These are phyloP conservation scores for Klebsormidium nitens DNA, from an alignment of 139 green algal genomes.

Conservation along the genomic window DNA sequence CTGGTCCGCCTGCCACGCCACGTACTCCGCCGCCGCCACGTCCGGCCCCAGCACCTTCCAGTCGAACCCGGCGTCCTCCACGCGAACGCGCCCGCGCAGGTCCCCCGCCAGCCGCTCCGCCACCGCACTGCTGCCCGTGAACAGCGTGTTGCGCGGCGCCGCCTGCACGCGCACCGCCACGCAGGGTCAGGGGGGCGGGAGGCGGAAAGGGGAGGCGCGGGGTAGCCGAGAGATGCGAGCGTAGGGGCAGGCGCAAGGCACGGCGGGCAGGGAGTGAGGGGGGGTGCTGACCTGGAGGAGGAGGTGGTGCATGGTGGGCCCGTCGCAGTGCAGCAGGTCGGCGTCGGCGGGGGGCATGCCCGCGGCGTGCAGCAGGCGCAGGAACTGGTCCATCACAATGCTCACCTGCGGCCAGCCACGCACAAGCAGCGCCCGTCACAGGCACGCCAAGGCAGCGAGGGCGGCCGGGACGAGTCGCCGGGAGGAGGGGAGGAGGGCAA, in stretches of 20 bases:
- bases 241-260: background rate
- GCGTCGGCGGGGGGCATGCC: slow-evolving; percentile 77
- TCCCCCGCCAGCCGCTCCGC: slow-evolving; percentile 76
- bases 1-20: slow-evolving; percentile 93
- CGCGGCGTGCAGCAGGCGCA: slow-evolving; percentile 83
- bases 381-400: slow-evolving; percentile 88
- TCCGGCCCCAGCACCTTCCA: slow-evolving; percentile 95
- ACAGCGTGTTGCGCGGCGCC: slow-evolving; percentile 78
- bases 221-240: background rate
- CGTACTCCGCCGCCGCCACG: slow-evolving; percentile 67
- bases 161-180: slow-evolving; percentile 35
- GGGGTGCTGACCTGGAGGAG: slow-evolving; percentile 42
- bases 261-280: background rate
- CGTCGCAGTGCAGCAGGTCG: slow-evolving; percentile 79
- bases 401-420: slow-evolving; percentile 58
- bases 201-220: too few species aligned
- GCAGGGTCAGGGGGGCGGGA: too few species aligned
- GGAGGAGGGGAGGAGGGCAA: too few species aligned
- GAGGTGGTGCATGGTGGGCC: slow-evolving; percentile 62
- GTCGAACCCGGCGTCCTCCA: slow-evolving; percentile 97
- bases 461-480: too few species aligned
- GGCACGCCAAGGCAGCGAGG: background rate
- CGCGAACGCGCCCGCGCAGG: slow-evolving; percentile 57
- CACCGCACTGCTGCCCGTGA: slow-evolving; percentile 72
- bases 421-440: background rate